phyloP scores from a whole-genome alignment of 257 asterid species.

The Fraxinus anomala region DNA sequence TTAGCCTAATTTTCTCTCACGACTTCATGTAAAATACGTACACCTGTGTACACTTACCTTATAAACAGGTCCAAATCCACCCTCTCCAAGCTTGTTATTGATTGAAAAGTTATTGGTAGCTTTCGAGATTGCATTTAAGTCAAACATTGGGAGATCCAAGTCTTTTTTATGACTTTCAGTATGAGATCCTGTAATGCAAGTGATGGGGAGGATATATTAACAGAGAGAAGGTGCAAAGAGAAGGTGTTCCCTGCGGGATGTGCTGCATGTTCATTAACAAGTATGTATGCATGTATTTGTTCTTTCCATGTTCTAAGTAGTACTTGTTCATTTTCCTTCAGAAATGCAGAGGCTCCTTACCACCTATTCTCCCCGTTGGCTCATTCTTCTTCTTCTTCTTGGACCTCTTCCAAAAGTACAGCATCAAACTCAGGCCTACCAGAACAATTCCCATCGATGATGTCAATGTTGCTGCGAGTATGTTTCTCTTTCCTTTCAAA shows the following conservation, averaged over 20 bases:
- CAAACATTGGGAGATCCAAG: constrained; percentile 17
- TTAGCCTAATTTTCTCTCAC: neutral
- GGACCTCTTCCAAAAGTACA: constrained; percentile 2
- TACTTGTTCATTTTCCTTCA: neutral
- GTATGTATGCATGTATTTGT: neutral
- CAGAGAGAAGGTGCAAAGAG: neutral
- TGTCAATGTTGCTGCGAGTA: constrained; percentile 1
- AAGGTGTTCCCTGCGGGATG: neutral
- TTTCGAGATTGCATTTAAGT: neutral
- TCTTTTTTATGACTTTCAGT: constrained; percentile 9
- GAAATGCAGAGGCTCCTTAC: neutral
- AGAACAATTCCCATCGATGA: constrained; percentile 16
- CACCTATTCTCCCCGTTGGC: neutral
- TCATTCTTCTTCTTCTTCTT: constrained; percentile 7
- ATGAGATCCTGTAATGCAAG: neutral
- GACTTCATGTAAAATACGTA: neutral
- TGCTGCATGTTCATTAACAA: neutral
- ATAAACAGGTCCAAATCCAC: constrained; percentile 43
- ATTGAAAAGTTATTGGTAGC: constrained; percentile 32
- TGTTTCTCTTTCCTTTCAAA: neutral
- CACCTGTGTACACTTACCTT: constrained; percentile 18
- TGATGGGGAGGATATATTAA: neutral
- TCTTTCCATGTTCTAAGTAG: neutral
- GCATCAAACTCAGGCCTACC: constrained; percentile 15
- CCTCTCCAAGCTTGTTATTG: constrained; percentile 30